Percentiles rank a stretch among this genome's conserved stretches.
These are phyloP conservation scores for Adansonia grandidieri DNA, from an alignment of 441 rosid species.

Conservation along the genomic window DNA sequence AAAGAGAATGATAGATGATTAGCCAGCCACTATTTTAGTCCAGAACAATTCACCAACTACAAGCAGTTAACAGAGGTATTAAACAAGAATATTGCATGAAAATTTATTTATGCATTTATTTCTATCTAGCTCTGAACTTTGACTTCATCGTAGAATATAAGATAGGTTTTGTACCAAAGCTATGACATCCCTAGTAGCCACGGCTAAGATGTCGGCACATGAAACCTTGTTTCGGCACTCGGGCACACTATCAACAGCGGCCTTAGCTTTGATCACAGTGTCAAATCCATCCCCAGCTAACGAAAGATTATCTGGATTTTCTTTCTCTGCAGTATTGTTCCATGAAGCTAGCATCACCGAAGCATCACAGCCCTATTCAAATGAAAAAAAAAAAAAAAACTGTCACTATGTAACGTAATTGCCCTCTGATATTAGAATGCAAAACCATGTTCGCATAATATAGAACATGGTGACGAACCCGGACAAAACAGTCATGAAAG, in stretches of 20 bases:
- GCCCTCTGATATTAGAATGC: neutral
- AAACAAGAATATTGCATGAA: neutral
- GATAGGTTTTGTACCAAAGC: constrained; percentile 37
- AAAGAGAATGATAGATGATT: neutral
- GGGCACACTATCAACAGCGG: constrained; percentile 54
- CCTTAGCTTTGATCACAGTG: constrained; percentile 62
- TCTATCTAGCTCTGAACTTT: neutral
- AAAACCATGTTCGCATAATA: neutral
- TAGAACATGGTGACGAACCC: constrained; percentile 25
- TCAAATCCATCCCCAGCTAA: constrained; percentile 54
- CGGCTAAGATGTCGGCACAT: constrained; percentile 65
- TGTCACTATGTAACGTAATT: neutral
- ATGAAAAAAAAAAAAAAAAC: neutral
- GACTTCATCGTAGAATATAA: neutral
- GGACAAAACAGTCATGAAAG: constrained; percentile 48
- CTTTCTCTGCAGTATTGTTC: constrained; percentile 34
- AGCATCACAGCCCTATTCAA: constrained; percentile 44
- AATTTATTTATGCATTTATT: neutral
- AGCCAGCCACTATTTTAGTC: neutral
- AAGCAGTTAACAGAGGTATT: neutral
- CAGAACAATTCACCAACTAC: neutral
- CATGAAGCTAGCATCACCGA: constrained; percentile 43
- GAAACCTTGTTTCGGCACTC: constrained; percentile 64
- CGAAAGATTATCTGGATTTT: constrained; percentile 40
- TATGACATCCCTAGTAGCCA: constrained; percentile 64